Percentiles rank a stretch among this genome's conserved stretches.
Conservation (phyloP, 2,329 filamentous ascomycete species). For the Xylaria sp. region DNA sequence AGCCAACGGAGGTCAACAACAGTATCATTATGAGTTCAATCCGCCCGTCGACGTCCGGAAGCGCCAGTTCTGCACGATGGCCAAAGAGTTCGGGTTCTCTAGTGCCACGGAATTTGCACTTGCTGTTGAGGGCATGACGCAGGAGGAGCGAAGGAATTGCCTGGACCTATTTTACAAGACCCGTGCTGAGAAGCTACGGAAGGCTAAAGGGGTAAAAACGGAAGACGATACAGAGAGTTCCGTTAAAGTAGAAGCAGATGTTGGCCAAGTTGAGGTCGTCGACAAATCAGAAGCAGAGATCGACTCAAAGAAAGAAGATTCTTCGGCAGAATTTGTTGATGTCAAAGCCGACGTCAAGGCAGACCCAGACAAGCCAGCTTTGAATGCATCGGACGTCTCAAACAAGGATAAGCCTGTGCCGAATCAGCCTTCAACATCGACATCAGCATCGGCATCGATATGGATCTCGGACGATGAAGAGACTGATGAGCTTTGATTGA, state of each 20-base stretch:
- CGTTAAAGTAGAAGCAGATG: conserved; percentile 7
- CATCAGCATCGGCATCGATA: conserved; percentile 6
- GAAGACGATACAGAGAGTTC: conserved; percentile 4
- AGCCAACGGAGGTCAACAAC: conserved; percentile 20
- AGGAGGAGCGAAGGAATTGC: conserved; percentile 71
- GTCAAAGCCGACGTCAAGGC: conserved; percentile 12
- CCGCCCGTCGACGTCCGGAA: conserved; percentile 69
- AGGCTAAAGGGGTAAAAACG: conserved; percentile 24
- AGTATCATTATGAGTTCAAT: conserved; percentile 52
- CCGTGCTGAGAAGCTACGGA: conserved; percentile 50
- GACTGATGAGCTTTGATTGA: conserved; percentile 27
- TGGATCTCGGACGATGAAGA: conserved; percentile 30
- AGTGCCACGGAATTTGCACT: conserved; percentile 80
- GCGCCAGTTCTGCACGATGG: conserved; percentile 90
- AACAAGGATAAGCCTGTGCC: conserved; percentile 10
- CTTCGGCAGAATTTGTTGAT: conserved; percentile 6
- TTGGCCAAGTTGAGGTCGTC: neutral
- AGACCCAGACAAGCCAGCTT: conserved; percentile 3
- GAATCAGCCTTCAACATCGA: conserved; percentile 11
- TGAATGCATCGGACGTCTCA: conserved; percentile 5
- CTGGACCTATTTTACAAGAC: conserved; percentile 74
- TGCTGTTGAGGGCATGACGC: conserved; percentile 84
- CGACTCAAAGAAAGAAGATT: conserved; percentile 7
- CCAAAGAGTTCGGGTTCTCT: conserved; percentile 68
- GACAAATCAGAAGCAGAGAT: neutral